These are phyloP conservation scores for Melastoma malabathricum DNA, from an alignment of 345 rosid species.

Conservation along the genomic window DNA sequence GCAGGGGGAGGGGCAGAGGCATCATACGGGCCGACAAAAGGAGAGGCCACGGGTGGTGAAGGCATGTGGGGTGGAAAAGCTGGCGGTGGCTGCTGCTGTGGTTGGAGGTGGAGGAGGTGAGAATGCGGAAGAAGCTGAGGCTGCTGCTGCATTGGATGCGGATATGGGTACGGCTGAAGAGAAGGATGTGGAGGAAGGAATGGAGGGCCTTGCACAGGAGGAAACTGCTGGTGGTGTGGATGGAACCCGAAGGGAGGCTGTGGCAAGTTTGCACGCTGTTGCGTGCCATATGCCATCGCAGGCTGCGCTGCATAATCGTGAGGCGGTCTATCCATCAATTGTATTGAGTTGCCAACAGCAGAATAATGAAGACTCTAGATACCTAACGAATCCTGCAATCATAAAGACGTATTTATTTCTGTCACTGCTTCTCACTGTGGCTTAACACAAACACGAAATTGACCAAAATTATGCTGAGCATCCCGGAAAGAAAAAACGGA, in stretches of 20 bases:
- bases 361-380: no score
- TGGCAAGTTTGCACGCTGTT: slow-evolving; percentile 54
- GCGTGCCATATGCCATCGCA: slow-evolving; percentile 70
- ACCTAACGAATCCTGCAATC: no score
- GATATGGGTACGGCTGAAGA: slow-evolving; percentile 75
- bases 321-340: no score
- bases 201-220: slow-evolving; percentile 37
- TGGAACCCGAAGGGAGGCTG: slow-evolving; percentile 70
- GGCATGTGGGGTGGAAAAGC: slow-evolving; percentile 55
- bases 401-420: no score
- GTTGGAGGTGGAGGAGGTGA: slow-evolving; percentile 56
- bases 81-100: slow-evolving; percentile 53
- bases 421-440: no score
- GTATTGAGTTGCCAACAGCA: no score
- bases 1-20: slow-evolving; percentile 57
- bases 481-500: no score
- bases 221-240: slow-evolving; percentile 69
- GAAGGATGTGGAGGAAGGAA: slow-evolving; percentile 71
- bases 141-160: slow-evolving; percentile 64
- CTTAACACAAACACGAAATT: no score
- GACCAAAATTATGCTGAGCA: no score
- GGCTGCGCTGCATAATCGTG: slow-evolving; percentile 9
- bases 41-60: slow-evolving; percentile 51
- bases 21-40: slow-evolving; percentile 55
- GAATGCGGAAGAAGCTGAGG: slow-evolving; percentile 48